Percentiles rank a stretch among this genome's conserved stretches.
phyloP scores from a whole-genome alignment of 2,329 filamentous ascomycete genomes.

The Hypoxylon sp. region DNA sequence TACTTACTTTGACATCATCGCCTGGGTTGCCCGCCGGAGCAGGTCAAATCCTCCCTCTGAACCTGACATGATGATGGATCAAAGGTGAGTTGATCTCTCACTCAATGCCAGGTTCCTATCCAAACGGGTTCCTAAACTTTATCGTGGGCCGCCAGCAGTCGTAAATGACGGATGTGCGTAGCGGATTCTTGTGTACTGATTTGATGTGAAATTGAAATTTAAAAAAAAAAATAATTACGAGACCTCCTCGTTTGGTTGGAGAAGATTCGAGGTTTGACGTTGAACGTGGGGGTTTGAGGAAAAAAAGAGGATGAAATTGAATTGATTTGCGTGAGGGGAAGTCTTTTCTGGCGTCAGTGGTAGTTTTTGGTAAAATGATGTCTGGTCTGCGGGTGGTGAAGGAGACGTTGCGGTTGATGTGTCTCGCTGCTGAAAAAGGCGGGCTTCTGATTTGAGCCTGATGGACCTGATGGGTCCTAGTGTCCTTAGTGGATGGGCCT shows the following conservation, averaged over 20 bases:
- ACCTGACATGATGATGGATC: slow-evolving; percentile 63
- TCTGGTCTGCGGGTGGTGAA: slow-evolving; percentile 33
- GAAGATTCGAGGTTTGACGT: slow-evolving; percentile 44
- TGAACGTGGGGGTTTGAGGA: slow-evolving; percentile 40
- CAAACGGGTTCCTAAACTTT: slow-evolving; percentile 37
- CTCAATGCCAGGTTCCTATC: slow-evolving; percentile 46
- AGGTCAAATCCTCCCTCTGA: slow-evolving; percentile 70
- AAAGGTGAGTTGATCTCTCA: slow-evolving; percentile 41
- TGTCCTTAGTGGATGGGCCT: slow-evolving; percentile 1
- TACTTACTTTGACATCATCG: slow-evolving; percentile 73
- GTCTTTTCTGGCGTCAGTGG: slow-evolving; percentile 43
- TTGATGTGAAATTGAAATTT: slow-evolving; percentile 25
- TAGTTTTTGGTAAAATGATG: slow-evolving; percentile 42
- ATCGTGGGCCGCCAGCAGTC: slow-evolving; percentile 32
- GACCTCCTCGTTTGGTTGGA: slow-evolving; percentile 39
- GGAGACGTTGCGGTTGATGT: slow-evolving; percentile 37
- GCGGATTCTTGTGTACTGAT: slow-evolving; percentile 21
- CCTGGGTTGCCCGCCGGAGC: slow-evolving; percentile 72
- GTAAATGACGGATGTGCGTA: slow-evolving; percentile 28
- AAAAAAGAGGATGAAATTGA: slow-evolving; percentile 21
- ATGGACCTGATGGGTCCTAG: slow-evolving; percentile 16
- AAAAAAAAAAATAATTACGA: slow-evolving; percentile 31
- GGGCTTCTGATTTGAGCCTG: slow-evolving; percentile 42
- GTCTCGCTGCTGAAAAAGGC: slow-evolving; percentile 41
- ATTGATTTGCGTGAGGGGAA: slow-evolving; percentile 47